These are phyloP conservation scores for Phytophthora multivora DNA, from an alignment of 352 stramenopile species.

Conservation along the genomic window DNA sequence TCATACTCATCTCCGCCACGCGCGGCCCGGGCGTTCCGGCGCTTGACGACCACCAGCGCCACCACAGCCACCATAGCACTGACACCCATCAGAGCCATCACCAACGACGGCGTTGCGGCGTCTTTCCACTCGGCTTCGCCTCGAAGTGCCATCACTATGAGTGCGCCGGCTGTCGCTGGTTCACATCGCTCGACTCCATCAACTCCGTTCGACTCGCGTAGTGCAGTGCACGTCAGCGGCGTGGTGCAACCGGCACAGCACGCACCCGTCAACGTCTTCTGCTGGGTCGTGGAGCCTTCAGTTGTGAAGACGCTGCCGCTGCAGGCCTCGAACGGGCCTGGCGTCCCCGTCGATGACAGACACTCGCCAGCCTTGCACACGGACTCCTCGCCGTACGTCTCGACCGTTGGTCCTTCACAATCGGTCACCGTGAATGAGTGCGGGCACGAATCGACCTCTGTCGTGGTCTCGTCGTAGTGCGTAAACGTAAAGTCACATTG, in stretches of 20 bases:
- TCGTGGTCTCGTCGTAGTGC: constrained; percentile 3
- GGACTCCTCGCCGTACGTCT: background rate
- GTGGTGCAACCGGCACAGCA: constrained; percentile 19
- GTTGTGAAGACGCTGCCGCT: constrained; percentile 14
- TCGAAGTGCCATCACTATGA: constrained; percentile 1
- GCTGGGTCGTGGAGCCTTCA: background rate
- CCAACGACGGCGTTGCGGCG: background rate
- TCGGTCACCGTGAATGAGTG: constrained; percentile 18
- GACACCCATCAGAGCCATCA: constrained; percentile 5
- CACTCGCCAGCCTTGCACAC: constrained; percentile 20
- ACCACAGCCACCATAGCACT: constrained; percentile 14
- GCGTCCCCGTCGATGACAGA: background rate
- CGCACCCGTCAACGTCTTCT: background rate
- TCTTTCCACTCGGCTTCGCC: constrained; percentile 1
- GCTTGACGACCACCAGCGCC: constrained; percentile 15
- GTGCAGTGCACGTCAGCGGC: background rate
- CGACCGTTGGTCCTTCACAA: constrained; percentile 6
- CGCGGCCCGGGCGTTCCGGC: background rate
- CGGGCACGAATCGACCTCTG: constrained; percentile 6
- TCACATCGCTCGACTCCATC: constrained; percentile 14
- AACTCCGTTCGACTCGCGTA: background rate
- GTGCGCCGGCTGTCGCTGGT: background rate
- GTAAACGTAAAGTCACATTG: constrained; percentile 25
- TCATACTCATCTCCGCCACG: background rate
- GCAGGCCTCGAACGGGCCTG: constrained; percentile 19